Evolutionary conservation across 495 filamentous ascomycete species (phyloP).

Genomic region (Parmelia sp.): DNA sequence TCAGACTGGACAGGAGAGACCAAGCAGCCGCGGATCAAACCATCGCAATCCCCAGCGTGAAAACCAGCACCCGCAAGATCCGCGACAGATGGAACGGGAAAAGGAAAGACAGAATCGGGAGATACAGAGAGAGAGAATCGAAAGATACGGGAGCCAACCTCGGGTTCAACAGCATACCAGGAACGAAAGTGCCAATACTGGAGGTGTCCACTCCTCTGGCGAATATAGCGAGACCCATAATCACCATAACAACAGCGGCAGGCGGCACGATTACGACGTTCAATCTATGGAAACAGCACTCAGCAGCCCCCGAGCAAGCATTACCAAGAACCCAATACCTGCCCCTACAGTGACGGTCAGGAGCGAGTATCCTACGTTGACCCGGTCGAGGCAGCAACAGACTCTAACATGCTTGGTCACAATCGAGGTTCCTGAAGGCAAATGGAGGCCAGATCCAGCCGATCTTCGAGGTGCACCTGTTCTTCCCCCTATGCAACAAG

Average conservation of each 20-base stretch:
- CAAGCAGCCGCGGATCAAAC: slow-evolving; percentile 44
- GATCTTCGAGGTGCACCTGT: slow-evolving; percentile 65
- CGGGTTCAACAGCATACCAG: slow-evolving; percentile 48
- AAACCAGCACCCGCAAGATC: slow-evolving; percentile 37
- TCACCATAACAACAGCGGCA: slow-evolving; percentile 40
- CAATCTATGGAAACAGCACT: slow-evolving; percentile 92
- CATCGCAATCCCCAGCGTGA: slow-evolving; percentile 29
- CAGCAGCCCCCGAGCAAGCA: slow-evolving; percentile 59
- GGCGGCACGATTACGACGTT: slow-evolving; percentile 90
- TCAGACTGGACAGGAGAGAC: slow-evolving; percentile 43
- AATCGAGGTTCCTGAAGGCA: slow-evolving; percentile 86
- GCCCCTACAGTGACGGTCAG: slow-evolving; percentile 85
- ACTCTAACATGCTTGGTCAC: slow-evolving; percentile 91
- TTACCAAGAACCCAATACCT: slow-evolving; percentile 85
- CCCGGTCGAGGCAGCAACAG: slow-evolving; percentile 86
- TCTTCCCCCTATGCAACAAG: slow-evolving; percentile 37
- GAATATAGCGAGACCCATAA: slow-evolving; percentile 65
- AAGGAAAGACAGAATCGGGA: slow-evolving; percentile 54
- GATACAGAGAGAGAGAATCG: slow-evolving; percentile 48
- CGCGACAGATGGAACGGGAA: slow-evolving; percentile 42
- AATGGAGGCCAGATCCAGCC: slow-evolving; percentile 82
- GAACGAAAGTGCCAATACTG: slow-evolving; percentile 70
- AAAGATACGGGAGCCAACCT: slow-evolving; percentile 51
- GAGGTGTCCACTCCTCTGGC: slow-evolving; percentile 64
- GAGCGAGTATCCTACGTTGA: slow-evolving; percentile 95